Evolutionary conservation across 352 stramenopile species (phyloP).

Genomic region (Phytophthora palmivora): DNA sequence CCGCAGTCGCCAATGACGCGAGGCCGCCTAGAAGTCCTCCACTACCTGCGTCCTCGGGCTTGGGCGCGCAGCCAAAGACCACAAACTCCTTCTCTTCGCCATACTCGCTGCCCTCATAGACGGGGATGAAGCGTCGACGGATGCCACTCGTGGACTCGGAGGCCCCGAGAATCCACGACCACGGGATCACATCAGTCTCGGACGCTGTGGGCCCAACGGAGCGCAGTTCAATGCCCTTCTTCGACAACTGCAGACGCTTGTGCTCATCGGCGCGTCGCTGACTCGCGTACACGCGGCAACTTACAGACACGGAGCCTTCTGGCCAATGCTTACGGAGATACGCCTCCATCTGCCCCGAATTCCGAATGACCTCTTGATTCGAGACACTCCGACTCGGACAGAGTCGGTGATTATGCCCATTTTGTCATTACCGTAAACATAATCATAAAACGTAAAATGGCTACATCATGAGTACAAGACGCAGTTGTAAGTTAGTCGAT

Average conservation of each 20-base stretch:
- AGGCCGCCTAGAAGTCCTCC: slow-evolving; percentile 27
- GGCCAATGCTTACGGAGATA: slow-evolving; percentile 39
- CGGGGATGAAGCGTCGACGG: slow-evolving; percentile 31
- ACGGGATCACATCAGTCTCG: slow-evolving; percentile 46
- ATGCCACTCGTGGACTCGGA: slow-evolving; percentile 34
- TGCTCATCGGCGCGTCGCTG: slow-evolving; percentile 33
- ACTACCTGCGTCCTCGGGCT: slow-evolving; percentile 16
- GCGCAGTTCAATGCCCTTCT: slow-evolving; percentile 47
- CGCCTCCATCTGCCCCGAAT: slow-evolving; percentile 22
- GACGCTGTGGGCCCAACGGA: slow-evolving; percentile 6
- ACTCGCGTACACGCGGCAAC: slow-evolving; percentile 35
- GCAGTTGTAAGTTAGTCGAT: too few species aligned
- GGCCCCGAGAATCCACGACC: slow-evolving; percentile 52
- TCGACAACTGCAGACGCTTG: slow-evolving; percentile 40
- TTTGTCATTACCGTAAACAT: neutral
- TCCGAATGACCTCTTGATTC: slow-evolving; percentile 14
- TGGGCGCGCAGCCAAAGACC: slow-evolving; percentile 42
- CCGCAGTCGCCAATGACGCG: slow-evolving; percentile 30
- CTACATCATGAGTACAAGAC: too few species aligned
- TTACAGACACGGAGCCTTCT: slow-evolving; percentile 35
- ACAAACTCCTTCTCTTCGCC: slow-evolving; percentile 42
- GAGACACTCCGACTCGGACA: slow-evolving; percentile 15
- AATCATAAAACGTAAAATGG: neutral
- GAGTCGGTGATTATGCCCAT: slow-evolving; percentile 11
- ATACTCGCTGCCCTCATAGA: slow-evolving; percentile 25